Conservation (phyloP, 139 green algal species). For the Tetraselmis chui region DNA sequence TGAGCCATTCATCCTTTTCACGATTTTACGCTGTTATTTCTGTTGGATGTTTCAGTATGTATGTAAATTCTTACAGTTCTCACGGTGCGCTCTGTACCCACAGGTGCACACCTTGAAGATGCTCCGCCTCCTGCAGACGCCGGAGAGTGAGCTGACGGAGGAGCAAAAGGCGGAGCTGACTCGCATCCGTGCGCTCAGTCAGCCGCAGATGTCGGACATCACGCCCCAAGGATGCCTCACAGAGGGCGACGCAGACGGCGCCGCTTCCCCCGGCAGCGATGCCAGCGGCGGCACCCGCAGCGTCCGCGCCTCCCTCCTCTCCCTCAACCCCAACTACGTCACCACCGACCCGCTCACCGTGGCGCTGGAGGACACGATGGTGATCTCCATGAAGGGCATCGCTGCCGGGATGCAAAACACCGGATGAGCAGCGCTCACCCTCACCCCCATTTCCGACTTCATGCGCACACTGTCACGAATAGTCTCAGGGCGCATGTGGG, state of each 20-base stretch:
- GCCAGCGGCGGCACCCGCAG: background rate
- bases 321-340: background rate
- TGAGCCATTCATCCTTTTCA: too few species aligned
- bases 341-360: slow-evolving; percentile 3
- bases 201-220: background rate
- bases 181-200: background rate
- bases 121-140: background rate
- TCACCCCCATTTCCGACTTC: background rate
- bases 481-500: too few species aligned
- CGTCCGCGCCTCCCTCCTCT: background rate
- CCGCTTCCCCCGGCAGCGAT: background rate
- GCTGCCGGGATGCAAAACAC: background rate
- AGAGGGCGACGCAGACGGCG: background rate
- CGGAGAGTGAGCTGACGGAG: background rate
- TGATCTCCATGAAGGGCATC: slow-evolving; percentile 31
- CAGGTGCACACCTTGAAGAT: background rate
- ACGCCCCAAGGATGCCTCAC: background rate
- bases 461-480: too few species aligned
- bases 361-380: slow-evolving; percentile 42
- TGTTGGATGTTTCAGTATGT: too few species aligned
- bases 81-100: too few species aligned
- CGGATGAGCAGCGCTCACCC: background rate
- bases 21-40: too few species aligned
- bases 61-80: too few species aligned
- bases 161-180: background rate